Evolutionary conservation across 441 rosid genomes (phyloP).

Genomic region (Corymbia citriodora): DNA sequence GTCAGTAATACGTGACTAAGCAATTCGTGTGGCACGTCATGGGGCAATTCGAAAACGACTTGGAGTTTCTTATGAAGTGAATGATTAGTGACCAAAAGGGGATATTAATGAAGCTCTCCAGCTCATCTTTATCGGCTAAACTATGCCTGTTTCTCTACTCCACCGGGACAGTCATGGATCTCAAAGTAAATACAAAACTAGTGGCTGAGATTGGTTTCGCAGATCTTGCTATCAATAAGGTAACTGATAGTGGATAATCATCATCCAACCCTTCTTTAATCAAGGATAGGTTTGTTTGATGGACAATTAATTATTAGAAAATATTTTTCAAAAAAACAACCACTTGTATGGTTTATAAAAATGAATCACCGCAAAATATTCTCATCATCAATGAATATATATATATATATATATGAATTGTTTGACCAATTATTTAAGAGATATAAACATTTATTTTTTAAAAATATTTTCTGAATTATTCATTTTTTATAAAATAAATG

Average conservation of each 20-base stretch:
- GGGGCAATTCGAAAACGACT: neutral
- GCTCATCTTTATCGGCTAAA: neutral
- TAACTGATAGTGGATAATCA: neutral
- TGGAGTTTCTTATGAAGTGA: neutral
- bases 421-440: too few species aligned
- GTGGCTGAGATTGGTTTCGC: neutral
- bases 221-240: neutral
- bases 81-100: neutral
- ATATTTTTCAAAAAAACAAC: too few species aligned
- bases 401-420: too few species aligned
- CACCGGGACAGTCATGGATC: neutral
- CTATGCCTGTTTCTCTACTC: neutral
- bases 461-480: too few species aligned
- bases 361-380: too few species aligned
- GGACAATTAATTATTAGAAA: neutral
- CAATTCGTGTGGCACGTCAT: neutral
- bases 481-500: too few species aligned
- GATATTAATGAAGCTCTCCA: neutral
- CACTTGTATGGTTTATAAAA: too few species aligned
- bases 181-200: neutral
- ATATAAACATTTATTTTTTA: too few species aligned
- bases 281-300: neutral
- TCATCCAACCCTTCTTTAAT: neutral
- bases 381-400: too few species aligned
- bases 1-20: neutral